Evolutionary conservation across 192 early-diverging fungal species (phyloP).

Genomic region (Lobulomyces angularis): DNA sequence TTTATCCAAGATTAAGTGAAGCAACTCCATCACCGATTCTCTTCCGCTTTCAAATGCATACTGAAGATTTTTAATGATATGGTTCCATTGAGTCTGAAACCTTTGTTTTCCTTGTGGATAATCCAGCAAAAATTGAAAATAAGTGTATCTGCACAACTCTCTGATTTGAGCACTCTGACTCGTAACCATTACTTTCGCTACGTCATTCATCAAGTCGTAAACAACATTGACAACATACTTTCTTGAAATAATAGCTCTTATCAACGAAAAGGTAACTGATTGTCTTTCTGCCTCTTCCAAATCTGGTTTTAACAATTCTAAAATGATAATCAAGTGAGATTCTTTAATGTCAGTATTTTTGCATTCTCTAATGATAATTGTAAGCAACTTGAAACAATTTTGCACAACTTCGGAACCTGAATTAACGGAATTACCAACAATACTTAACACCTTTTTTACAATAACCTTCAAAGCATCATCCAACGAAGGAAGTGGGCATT

Average conservation of each 20-base stretch:
- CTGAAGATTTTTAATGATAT: conserved; percentile 76
- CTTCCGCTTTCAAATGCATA: conserved; percentile 91
- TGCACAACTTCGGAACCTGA: conserved; percentile 51
- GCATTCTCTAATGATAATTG: conserved; percentile 66
- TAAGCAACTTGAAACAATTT: conserved; percentile 68
- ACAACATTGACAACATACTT: conserved; percentile 77
- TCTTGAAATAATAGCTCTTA: conserved; percentile 75
- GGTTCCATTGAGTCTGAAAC: conserved; percentile 72
- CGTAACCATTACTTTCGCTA: conserved; percentile 75
- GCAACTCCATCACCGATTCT: conserved; percentile 75
- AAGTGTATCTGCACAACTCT: conserved; percentile 68
- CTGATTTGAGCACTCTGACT: conserved; percentile 65
- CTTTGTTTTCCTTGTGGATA: conserved; percentile 83
- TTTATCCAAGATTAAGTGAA: conserved; percentile 65
- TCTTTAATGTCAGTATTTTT: conserved; percentile 54
- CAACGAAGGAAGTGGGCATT: conserved; percentile 59
- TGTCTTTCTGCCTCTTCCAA: conserved; percentile 81
- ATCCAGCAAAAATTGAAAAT: conserved; percentile 85
- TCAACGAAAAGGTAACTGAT: conserved; percentile 68
- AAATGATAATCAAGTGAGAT: conserved; percentile 62
- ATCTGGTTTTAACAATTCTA: conserved; percentile 72
- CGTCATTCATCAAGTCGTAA: conserved; percentile 83
- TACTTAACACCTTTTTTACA: conserved; percentile 63
- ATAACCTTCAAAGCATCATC: conserved; percentile 53
- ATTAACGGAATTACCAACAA: conserved; percentile 48